phyloP scores from a whole-genome alignment of 805 yeast species.

The Crinitomyces ghanaensis region DNA sequence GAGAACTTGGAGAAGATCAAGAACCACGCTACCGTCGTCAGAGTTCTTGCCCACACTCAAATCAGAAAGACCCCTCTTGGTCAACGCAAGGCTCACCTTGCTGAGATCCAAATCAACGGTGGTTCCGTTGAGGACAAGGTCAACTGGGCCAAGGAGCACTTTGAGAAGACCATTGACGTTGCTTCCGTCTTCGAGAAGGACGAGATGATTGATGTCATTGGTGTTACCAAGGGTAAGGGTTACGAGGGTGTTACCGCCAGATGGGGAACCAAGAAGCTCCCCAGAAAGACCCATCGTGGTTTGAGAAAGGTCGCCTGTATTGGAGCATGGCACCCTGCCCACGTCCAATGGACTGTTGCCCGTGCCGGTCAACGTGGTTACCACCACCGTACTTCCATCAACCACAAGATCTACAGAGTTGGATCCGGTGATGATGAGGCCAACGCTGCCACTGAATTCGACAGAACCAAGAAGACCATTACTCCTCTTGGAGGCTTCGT shows the following conservation, averaged over 20 bases:
- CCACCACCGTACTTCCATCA: constrained; percentile 99
- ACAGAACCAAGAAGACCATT: constrained; percentile 99
- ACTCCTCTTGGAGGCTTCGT: constrained; percentile 99
- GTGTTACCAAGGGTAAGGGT: constrained; percentile 99
- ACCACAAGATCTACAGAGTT: constrained; percentile 99
- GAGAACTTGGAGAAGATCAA: constrained; percentile 96
- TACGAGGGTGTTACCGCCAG: constrained; percentile 99
- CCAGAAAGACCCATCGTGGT: constrained; percentile 99
- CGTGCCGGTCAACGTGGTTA: constrained; percentile 99
- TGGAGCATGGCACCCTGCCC: constrained; percentile 99
- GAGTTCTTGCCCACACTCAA: constrained; percentile 99
- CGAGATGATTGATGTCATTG: constrained; percentile 97
- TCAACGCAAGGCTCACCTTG: constrained; percentile 99
- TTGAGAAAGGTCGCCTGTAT: constrained; percentile 99
- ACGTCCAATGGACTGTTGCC: constrained; percentile 99
- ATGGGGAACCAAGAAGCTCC: constrained; percentile 99
- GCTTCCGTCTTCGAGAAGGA: constrained; percentile 96
- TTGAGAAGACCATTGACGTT: constrained; percentile 96
- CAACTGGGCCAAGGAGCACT: constrained; percentile 97
- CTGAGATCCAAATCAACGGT: constrained; percentile 99
- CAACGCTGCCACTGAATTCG: constrained; percentile 92
- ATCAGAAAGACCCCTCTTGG: constrained; percentile 97
- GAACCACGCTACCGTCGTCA: constrained; percentile 97
- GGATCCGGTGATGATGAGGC: constrained; percentile 95
- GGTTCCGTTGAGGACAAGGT: constrained; percentile 97